A percentile compares a stretch with the other conserved stretches of the same genome.
Evolutionary conservation across 208 protist species (phyloP).

Genomic region (Trypanosoma brucei): DNA sequence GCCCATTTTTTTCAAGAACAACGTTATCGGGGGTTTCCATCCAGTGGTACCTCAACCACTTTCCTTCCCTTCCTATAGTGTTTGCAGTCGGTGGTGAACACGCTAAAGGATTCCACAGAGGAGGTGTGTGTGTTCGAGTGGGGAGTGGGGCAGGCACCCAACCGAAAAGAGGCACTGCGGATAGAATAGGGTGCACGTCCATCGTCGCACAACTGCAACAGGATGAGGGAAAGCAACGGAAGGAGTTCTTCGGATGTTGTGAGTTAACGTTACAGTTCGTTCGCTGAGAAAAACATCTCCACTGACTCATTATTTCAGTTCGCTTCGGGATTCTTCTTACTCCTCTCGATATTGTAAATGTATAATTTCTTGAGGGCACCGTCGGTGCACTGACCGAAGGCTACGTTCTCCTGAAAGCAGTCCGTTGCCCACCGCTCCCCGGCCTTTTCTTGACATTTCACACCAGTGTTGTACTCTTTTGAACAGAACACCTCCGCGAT

Average conservation of each 20-base stretch:
- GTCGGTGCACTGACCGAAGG: constrained; percentile 81
- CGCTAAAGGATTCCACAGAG: too few relatives aligned
- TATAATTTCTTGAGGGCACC: constrained; percentile 77
- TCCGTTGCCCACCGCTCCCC: constrained; percentile 72
- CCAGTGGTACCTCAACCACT: too few relatives aligned
- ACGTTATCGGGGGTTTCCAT: too few relatives aligned
- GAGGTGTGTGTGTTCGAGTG: too few relatives aligned
- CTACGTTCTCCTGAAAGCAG: constrained; percentile 84
- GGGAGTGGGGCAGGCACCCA: too few relatives aligned
- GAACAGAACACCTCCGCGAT: constrained; percentile 72
- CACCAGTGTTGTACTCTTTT: constrained; percentile 64
- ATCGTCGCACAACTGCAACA: neutral
- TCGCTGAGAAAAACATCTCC: neutral
- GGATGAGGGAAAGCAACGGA: neutral
- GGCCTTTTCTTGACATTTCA: constrained; percentile 65
- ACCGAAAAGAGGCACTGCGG: too few relatives aligned
- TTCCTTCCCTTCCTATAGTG: too few relatives aligned
- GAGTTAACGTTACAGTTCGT: neutral
- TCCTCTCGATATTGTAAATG: constrained; percentile 79
- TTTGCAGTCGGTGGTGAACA: too few relatives aligned
- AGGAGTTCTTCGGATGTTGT: too few relatives aligned
- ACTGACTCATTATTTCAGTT: constrained; percentile 27
- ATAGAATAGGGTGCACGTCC: neutral
- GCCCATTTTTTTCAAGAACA: too few relatives aligned
- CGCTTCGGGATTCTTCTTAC: constrained; percentile 69